phyloP scores from a whole-genome alignment of 2,329 filamentous ascomycete species.

The Furcasterigmium furcatum region DNA sequence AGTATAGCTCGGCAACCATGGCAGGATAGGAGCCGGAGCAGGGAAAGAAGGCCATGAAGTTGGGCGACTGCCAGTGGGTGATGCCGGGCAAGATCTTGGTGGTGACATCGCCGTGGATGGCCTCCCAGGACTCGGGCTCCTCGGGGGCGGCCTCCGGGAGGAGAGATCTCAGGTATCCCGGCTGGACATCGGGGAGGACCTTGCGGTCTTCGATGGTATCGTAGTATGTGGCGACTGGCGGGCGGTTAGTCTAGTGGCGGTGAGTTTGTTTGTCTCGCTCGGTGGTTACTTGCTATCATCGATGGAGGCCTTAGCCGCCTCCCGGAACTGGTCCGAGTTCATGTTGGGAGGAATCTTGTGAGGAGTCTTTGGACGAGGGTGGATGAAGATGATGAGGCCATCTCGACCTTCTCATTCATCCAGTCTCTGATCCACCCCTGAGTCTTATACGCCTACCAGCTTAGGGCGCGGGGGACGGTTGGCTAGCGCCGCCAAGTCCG shows the following conservation, averaged over 20 bases:
- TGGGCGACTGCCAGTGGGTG: slow-evolving; percentile 91
- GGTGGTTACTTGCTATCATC: slow-evolving; percentile 68
- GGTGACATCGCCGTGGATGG: slow-evolving; percentile 82
- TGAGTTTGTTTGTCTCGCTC: too few relatives aligned
- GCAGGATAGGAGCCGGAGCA: slow-evolving; percentile 77
- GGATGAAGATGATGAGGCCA: too few relatives aligned
- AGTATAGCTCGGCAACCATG: slow-evolving; percentile 91
- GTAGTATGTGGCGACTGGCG: slow-evolving; percentile 82
- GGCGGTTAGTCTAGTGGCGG: slow-evolving; percentile 3
- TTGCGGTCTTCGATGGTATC: slow-evolving; percentile 66
- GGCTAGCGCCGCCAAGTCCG: too few relatives aligned
- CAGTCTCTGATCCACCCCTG: too few relatives aligned
- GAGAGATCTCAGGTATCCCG: slow-evolving; percentile 80
- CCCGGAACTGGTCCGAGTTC: slow-evolving; percentile 75
- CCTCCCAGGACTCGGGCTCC: slow-evolving; percentile 68
- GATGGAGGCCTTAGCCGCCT: slow-evolving; percentile 73
- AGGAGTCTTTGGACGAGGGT: too few relatives aligned
- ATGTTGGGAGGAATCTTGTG: too few relatives aligned
- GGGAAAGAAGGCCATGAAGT: slow-evolving; percentile 96
- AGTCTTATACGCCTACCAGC: too few relatives aligned
- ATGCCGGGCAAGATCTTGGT: slow-evolving; percentile 85
- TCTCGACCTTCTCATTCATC: too few relatives aligned
- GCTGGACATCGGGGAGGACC: slow-evolving; percentile 75
- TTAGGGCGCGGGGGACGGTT: too few relatives aligned
- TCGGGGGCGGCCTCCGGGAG: slow-evolving; percentile 66